These are phyloP conservation scores for Beauveria sp. DNA, from an alignment of 2,329 filamentous ascomycete genomes.

Conservation along the genomic window DNA sequence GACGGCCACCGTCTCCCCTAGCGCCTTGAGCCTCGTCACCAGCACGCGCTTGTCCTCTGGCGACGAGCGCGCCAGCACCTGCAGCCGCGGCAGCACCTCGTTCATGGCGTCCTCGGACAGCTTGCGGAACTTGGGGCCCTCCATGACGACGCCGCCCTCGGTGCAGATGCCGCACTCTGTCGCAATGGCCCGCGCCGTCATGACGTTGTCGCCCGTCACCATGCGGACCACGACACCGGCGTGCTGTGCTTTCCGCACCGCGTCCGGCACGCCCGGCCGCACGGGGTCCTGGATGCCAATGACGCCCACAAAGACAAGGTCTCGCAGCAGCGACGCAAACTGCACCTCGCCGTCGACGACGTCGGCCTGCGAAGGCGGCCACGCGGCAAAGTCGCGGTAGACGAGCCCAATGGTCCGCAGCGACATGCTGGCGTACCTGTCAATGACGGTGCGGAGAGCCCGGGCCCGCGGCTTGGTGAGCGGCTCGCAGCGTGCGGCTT, in stretches of 20 bases:
- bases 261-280: slow-evolving; percentile 54
- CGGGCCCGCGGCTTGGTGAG: slow-evolving; percentile 49
- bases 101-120: slow-evolving; percentile 53
- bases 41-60: slow-evolving; percentile 60
- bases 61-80: slow-evolving; percentile 58
- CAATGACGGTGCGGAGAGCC: slow-evolving; percentile 46
- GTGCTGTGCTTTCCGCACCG: slow-evolving; percentile 54
- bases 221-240: slow-evolving; percentile 64
- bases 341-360: slow-evolving; percentile 54
- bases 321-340: slow-evolving; percentile 48
- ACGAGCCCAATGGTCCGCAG: slow-evolving; percentile 69
- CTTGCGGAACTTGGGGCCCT: slow-evolving; percentile 59
- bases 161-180: slow-evolving; percentile 62
- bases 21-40: slow-evolving; percentile 51
- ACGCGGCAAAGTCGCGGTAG: slow-evolving; percentile 64
- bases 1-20: slow-evolving; percentile 51
- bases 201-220: slow-evolving; percentile 62
- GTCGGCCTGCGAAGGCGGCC: slow-evolving; percentile 57
- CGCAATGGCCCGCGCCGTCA: slow-evolving; percentile 67
- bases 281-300: slow-evolving; percentile 67
- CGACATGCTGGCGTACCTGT: slow-evolving; percentile 54
- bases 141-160: slow-evolving; percentile 56
- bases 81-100: slow-evolving; percentile 48
- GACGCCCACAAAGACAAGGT: slow-evolving; percentile 65
- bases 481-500: slow-evolving; percentile 41